Evolutionary conservation across 2,329 filamentous ascomycete species (phyloP), one percentile per base, ranked within the genome.

Genomic region (Sphaerulina vaccinii): DNA sequence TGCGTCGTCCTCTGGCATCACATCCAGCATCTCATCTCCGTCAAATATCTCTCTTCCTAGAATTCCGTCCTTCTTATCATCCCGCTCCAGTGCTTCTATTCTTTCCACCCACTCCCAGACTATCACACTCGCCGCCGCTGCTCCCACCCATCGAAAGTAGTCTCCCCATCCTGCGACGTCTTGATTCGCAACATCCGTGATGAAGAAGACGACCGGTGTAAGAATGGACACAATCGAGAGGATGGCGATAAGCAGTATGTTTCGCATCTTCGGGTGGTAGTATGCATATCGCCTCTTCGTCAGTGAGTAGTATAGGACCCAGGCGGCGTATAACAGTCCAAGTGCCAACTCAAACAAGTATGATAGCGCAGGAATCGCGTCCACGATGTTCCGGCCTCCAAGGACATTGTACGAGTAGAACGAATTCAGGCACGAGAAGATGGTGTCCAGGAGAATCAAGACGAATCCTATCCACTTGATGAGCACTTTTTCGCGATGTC

Each of bases 391-490:
- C 35, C 1, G 89, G 88, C 47, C 58, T 49, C 54, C 84, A 80
- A 16, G 79, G 77, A 41, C 79, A 27, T 79, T 75, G 45, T 80
- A 74, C 23, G 80, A 79, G 45, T 82, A 70, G 65, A 97, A 97
- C 64, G 88, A 93, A 75, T 96, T 95, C 52, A 97, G 80, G 41
- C 87, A 90, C 65, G 87, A 91, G 70, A 99, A 99, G 9, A 91
- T 83, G 37, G 92, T 85, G 68, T 97, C 92, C 54, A 96, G 79
- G 0, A 90, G 82, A 65, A 99, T 96, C 51, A 99, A 81, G 2
- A 87, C 90, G 67, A 97, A 96, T 1, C 92, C 93, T 13, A 92
- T 90, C 92, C 92, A 99, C 74, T 97, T 97, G 73, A 99, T 99
- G 60, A 97, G 88, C 46, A 97, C 85, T 73, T 97, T 97, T 73